Percentiles rank a stretch among this genome's conserved stretches.
phyloP scores from a whole-genome alignment of 2,329 filamentous ascomycete genomes.

The Intubia oerlemansii region DNA sequence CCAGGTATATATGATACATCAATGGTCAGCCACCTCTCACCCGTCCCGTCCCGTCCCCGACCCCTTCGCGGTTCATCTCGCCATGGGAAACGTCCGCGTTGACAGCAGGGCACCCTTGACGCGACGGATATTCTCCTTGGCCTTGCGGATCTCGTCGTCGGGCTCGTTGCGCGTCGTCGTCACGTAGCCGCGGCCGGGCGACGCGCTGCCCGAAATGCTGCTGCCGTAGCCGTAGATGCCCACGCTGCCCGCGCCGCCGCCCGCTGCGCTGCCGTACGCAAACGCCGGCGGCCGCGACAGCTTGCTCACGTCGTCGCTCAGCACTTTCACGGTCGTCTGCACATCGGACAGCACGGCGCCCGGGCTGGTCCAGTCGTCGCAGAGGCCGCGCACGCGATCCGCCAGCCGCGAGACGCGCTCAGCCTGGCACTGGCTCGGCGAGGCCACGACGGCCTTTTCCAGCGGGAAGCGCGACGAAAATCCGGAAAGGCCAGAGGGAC shows the following conservation, averaged over 20 bases:
- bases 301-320: conserved; percentile 45
- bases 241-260: too few species aligned
- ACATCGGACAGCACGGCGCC: conserved; percentile 16
- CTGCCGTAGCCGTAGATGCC: conserved; percentile 15
- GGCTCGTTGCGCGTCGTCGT: conserved; percentile 26
- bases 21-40: too few species aligned
- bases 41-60: too few species aligned
- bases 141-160: conserved; percentile 49
- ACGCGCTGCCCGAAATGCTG: conserved; percentile 11
- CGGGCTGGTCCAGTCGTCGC: conserved; percentile 3
- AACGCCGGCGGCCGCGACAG: conserved; percentile 17
- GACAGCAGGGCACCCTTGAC: conserved; percentile 63
- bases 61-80: too few species aligned
- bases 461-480: not conserved
- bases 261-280: conserved; percentile 15
- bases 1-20: too few species aligned
- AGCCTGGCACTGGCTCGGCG: conserved; percentile 2
- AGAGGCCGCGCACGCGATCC: conserved; percentile 8
- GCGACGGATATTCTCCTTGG: conserved; percentile 55
- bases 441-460: not conserved
- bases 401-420: conserved; percentile 2
- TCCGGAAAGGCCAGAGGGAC: not conserved
- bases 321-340: conserved; percentile 29
- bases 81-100: conserved; percentile 48
- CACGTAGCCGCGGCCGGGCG: conserved; percentile 17